Conservation (phyloP, 345 rosid genomes). For the Gossypium australe region DNA sequence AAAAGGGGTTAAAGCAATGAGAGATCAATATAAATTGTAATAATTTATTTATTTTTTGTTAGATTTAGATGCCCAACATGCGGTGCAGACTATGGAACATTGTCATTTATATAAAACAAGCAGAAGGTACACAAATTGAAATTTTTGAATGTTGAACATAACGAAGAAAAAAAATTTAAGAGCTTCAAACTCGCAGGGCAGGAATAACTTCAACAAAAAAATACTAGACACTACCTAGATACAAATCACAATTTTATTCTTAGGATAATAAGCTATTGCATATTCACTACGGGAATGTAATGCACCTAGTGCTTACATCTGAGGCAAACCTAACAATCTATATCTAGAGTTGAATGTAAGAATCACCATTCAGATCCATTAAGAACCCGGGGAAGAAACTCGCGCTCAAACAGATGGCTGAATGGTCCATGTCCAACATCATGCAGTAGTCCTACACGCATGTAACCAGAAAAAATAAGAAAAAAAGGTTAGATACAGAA, state of each 20-base stretch:
- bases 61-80: neutral
- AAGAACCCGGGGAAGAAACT: slow-evolving; percentile 53
- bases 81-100: neutral
- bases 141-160: neutral
- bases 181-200: neutral
- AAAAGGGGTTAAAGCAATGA: neutral
- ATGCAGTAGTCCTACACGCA: slow-evolving; percentile 56
- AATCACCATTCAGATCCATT: slow-evolving; percentile 39
- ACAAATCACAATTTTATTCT: neutral
- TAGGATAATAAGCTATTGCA: neutral
- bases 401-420: slow-evolving; percentile 64
- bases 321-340: neutral
- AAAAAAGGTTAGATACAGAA: neutral
- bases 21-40: neutral
- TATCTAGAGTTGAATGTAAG: neutral
- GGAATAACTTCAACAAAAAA: neutral
- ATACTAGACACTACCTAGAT: neutral
- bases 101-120: neutral
- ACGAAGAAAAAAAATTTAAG: neutral
- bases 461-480: neutral
- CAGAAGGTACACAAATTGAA: neutral
- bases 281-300: neutral
- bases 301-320: neutral
- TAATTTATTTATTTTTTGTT: neutral
- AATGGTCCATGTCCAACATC: slow-evolving; percentile 87